Base-by-base conservation (phyloP, 352 stramenopile genomes). In the Globisporangium paroecandrum region DNA sequence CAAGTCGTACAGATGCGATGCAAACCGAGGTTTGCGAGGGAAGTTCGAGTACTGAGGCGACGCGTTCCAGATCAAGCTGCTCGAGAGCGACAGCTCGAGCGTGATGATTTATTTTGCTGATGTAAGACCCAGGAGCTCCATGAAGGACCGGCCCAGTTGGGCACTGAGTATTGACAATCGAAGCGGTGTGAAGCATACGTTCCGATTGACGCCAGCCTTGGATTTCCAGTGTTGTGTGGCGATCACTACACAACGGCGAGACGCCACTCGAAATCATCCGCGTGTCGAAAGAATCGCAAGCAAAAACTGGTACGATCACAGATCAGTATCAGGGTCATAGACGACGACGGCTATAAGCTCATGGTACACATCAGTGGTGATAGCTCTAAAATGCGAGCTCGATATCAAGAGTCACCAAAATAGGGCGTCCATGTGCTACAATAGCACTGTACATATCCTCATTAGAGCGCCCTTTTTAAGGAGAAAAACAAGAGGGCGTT, bases 361-460 rank as follows among this genome's bases (percentile, higher is more conserved):
- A 91, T 96, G 77, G 74, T 96, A 89, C 88, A 94, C 41, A 76
- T 97, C 18, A 91, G 79, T 57, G 92, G 89, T 5, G 92, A 90
- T 3, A 66, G 65, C 89, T 87, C 25, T 90, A 75, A 77, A 83
- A 78, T 58, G 88, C 84, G 22, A 96, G 95, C 75, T 83, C 83
- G n/a, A 89, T 62, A 73, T 93, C 46, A 32, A 7, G 29, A 32
- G 29, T 32, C 29, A 32, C 29, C 29, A 32, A 32, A 32, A 32
- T 32, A 32, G 29, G 29, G 29, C 4, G 29, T 32, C 29, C 29
- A 32, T 32, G 29, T 8, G 4, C 29, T 32, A 32, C 29, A 32
- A 32, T 41, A 41, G 34, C 34, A 15, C 34, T 41, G 34, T 41
- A 41, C 9, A 13, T 13, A 41, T 46, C 38, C 38, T 46, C 5